phyloP scores from a whole-genome alignment of 108 stramenopile species.

The Skeletonema potamos region DNA sequence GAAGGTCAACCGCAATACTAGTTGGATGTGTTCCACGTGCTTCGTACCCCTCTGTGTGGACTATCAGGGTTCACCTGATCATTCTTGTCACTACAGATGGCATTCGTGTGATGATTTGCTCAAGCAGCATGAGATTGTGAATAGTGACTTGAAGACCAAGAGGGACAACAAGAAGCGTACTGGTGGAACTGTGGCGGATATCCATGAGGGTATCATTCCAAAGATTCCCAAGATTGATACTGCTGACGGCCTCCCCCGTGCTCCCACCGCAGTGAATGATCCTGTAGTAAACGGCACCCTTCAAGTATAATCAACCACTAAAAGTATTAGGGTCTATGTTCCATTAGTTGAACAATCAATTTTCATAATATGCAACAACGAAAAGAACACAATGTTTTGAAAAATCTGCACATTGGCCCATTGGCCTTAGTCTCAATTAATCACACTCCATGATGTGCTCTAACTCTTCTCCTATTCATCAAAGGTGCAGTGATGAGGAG shows the following conservation, averaged over 20 bases:
- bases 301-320: not conserved
- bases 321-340: not conserved
- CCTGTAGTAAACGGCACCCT: not conserved
- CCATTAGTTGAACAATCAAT: too few relatives aligned
- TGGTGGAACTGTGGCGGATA: not conserved
- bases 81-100: conserved; percentile 25
- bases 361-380: too few relatives aligned
- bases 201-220: not conserved
- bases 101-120: conserved; percentile 20
- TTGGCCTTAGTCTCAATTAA: too few relatives aligned
- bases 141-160: conserved; percentile 23
- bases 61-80: conserved; percentile 8
- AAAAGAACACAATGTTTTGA: not conserved
- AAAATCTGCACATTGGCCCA: not conserved
- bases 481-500: conserved; percentile 66
- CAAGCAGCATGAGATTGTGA: conserved; percentile 11
- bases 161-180: conserved; percentile 20
- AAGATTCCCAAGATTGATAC: conserved; percentile 2
- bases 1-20: conserved; percentile 36
- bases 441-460: too few relatives aligned
- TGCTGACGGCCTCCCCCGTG: not conserved
- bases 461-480: conserved; percentile 37
- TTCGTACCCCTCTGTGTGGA: conserved; percentile 38
- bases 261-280: conserved; percentile 4
- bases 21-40: conserved; percentile 40